A percentile compares a stretch with the other conserved stretches of the same genome.
Conservation (phyloP, 768 basidiomycete genomes). For the Coprinellus micaceus region DNA sequence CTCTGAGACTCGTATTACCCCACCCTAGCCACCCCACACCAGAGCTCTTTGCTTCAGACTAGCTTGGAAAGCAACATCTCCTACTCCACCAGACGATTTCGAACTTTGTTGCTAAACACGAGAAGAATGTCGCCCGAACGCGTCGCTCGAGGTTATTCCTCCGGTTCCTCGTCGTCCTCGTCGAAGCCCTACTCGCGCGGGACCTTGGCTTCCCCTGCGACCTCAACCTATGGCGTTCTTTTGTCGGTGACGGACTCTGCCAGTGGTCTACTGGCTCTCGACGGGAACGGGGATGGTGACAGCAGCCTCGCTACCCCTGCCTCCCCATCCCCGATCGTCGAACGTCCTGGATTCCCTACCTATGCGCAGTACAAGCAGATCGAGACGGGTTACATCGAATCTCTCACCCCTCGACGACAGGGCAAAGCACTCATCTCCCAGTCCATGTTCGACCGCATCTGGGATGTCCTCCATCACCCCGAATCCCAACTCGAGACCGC, state of each 20-base stretch:
- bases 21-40: background rate
- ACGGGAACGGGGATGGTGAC: background rate
- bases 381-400: slow-evolving; percentile 53
- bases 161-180: background rate
- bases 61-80: background rate
- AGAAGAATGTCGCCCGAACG: slow-evolving; percentile 11
- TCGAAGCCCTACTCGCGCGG: slow-evolving; percentile 9
- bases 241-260: background rate
- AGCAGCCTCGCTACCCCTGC: background rate
- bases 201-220: background rate
- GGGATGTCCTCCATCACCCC: slow-evolving; percentile 60
- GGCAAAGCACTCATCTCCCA: slow-evolving; percentile 75
- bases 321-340: slow-evolving; percentile 2
- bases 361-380: slow-evolving; percentile 57
- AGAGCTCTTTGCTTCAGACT: background rate
- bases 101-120: background rate
- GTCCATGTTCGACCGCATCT: slow-evolving; percentile 66
- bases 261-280: background rate
- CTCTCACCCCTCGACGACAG: slow-evolving; percentile 49
- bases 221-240: background rate
- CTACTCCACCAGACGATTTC: slow-evolving; percentile 1
- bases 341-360: slow-evolving; percentile 54
- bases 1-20: background rate
- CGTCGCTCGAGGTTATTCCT: slow-evolving; percentile 2
- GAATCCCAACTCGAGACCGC: slow-evolving; percentile 46